Base-by-base conservation (phyloP, 371 early-diverging fungal genomes). In the Circinella minor region DNA sequence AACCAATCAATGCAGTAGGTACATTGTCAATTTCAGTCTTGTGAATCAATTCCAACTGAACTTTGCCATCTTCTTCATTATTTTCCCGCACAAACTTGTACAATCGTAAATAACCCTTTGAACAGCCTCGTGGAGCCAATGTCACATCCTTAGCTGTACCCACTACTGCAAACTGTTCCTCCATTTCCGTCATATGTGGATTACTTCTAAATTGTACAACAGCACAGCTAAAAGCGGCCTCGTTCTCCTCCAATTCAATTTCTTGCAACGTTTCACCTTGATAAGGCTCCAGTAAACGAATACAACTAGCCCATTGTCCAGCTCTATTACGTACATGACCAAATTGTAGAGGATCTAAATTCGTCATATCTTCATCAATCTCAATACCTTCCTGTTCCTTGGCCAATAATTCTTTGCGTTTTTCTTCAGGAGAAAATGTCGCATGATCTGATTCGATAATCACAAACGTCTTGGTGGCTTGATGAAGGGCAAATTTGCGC, bases 241-340 rank as follows among this genome's bases (percentile, higher is more conserved):
- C 95, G 70, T 95, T 94, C 46, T 92, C 90, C 55, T 92, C 92
- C 61, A 99, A 75, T 70, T 96, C 95, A 54, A 92, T 73, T 4
- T 84, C 55, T 57, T 88, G 87, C 11, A 89, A 70, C 1, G 95
- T 92, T 63, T 91, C 92, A 17, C 93, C 93, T n/a, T 81, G 84
- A 61, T 92, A 83, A 4, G 98, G 96, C 57, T 95, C 92, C 13
- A 96, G 54, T 43, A 99, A 79, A 10, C 97, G 88, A 46, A 99
- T 89, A 66, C 94, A 91, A 60, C 94, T 93, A 0, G 95, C 95
- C 96, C 98, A 98, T 73, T 88, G 88, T 38, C 96, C 96, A 5
- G 86, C 66, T 10, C 71, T 77, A 3, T 90, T 87, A 49, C 90
- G 84, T 0, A 92, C 88, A 57, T 91, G 85, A 2, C 96, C 96